Base-by-base conservation (phyloP, 345 rosid species). In the Eucalyptus erythrocorys region DNA sequence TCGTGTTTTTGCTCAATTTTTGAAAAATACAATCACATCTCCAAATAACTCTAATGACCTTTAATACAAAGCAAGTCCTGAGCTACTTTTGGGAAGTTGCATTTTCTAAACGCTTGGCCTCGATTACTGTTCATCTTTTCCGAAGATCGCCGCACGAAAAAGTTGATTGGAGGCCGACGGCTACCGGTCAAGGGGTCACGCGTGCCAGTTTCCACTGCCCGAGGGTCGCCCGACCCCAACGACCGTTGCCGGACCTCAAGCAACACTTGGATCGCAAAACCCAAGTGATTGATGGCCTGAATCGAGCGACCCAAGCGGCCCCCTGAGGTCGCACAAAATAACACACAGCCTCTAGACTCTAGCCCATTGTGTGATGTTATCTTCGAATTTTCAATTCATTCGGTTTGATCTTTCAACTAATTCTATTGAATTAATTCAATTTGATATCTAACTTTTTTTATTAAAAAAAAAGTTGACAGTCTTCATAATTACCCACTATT, bases 141-240 rank as follows among this genome's bases (percentile, higher is more conserved):
- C 16, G 0, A 50, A 50, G 7, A 16, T 0, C 1, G 0, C 8
- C 1, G 1, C 53, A 50, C 21, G 0, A 50, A 16, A 50, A 16
- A 16, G 3, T 3, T 1, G 1, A 15, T 0, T 1, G 1, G 0
- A 50, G 53, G 53, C 3, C 1, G 0, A 50, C 21, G 0, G 16
- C 21, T 2, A 0, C 1, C 0, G 0, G 1, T 21, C 21, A 50
- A 50, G 8, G 8, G 21, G 8, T 16, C 0, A 1, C 4, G 4
- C 1, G 0, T 1, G 0, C 16, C 1, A 0, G 1, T 1, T 0
- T 15, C 21, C 0, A 1, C 1, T 4, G 1, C 1, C 1, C 16
- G 1, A 50, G 53, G 53, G 53, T 50, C 1, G 1, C 1, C 0
- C 0, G 3, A 49, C 21, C 53, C 1, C 1, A 1, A 0, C 53